Evolutionary conservation across 73 alveolate genomes (phyloP).

Genomic region (Effrenium voratum): DNA sequence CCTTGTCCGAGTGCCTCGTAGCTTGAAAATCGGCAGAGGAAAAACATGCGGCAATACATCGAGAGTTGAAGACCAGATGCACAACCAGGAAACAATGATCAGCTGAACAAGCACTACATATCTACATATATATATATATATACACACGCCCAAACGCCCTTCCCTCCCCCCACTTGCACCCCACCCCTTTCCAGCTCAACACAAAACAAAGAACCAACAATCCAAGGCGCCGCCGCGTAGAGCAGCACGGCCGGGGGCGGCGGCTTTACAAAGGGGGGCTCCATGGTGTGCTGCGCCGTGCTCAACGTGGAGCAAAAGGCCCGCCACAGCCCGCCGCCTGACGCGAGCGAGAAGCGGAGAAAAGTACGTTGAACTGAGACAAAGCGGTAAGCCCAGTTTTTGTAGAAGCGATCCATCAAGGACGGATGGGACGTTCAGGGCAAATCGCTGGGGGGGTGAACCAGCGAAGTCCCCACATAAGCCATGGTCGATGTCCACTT

Average conservation of each 20-base stretch:
- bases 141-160: not conserved
- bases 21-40: not conserved
- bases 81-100: not conserved
- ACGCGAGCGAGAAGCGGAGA: not conserved
- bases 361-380: not conserved
- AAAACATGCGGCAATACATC: not conserved
- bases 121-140: not conserved
- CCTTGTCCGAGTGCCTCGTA: too few relatives aligned
- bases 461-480: too few relatives aligned
- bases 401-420: too few relatives aligned
- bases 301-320: not conserved
- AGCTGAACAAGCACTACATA: not conserved
- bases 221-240: constrained; percentile 67
- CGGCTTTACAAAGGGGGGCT: constrained; percentile 91
- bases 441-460: too few relatives aligned
- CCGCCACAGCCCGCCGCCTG: constrained; percentile 2
- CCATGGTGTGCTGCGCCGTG: constrained; percentile 69
- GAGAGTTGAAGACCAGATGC: not conserved
- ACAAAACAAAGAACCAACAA: not conserved
- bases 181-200: not conserved
- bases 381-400: too few relatives aligned
- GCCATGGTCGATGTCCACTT: too few relatives aligned
- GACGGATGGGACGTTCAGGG: too few relatives aligned
- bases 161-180: not conserved
- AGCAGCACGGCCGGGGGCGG: constrained; percentile 67